Evolutionary conservation across 371 early-diverging fungal species (phyloP).

Genomic region (Zychaea mexicana): DNA sequence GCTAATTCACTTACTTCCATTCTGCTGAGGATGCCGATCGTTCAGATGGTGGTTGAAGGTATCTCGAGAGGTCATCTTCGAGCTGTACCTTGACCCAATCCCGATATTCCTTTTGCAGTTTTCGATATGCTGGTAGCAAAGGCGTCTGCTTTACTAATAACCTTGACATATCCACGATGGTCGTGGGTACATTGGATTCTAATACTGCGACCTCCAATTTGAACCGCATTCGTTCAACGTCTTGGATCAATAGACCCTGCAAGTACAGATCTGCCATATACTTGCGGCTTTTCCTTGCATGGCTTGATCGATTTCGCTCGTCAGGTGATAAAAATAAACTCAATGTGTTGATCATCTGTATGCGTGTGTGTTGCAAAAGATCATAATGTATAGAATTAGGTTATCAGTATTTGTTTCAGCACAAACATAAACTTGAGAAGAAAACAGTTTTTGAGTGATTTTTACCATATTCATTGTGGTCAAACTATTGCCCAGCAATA

Average conservation of each 20-base stretch:
- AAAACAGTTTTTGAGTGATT: background rate
- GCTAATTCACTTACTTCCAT: constrained; percentile 37
- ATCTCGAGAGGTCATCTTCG: constrained; percentile 27
- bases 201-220: constrained; percentile 47
- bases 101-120: constrained; percentile 39
- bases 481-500: constrained; percentile 56
- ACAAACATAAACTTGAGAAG: too few species aligned
- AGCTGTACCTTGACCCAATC: constrained; percentile 16
- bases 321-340: constrained; percentile 54
- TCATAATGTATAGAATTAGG: too few species aligned
- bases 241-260: constrained; percentile 54
- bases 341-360: constrained; percentile 63
- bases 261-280: constrained; percentile 59
- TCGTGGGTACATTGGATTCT: constrained; percentile 56
- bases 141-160: constrained; percentile 56
- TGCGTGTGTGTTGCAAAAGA: too few species aligned
- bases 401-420: too few species aligned
- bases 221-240: constrained; percentile 33
- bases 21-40: constrained; percentile 3
- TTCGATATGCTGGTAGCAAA: constrained; percentile 42
- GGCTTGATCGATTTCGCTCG: constrained; percentile 60
- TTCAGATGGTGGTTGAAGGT: constrained; percentile 1
- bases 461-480: constrained; percentile 63
- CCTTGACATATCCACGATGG: constrained; percentile 53
- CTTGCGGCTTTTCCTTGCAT: constrained; percentile 60